Base-by-base conservation (phyloP, 2,329 filamentous ascomycete species). In the Epichloe sibirici region DNA sequence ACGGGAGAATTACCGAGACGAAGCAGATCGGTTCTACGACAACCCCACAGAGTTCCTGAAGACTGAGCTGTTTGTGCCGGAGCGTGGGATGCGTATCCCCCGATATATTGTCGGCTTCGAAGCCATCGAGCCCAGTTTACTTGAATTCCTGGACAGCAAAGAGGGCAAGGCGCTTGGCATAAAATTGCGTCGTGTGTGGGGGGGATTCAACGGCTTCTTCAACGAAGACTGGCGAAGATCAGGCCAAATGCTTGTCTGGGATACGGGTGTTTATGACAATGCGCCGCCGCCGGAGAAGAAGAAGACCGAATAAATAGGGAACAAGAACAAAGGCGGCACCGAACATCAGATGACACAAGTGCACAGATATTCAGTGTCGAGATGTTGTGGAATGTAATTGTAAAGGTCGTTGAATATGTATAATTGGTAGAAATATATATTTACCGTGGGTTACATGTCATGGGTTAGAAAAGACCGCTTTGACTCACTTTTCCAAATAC, bases 21-120 rank as follows among this genome's bases (percentile, higher is more conserved):
- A 98, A 72, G 90, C 90, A 7, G 90, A 95, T 65, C 77, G 84
- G 45, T 98, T 98, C 72, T 97, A 95, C 69, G 78, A 86, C 55
- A 80, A 84, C 23, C 65, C 69, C 11, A 5, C 65, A 57, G 35
- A 58, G 0, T 91, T 88, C 61, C 63, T 90, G 34, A 58, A 68
- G 53, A 58, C 65, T 45, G 69, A 79, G 71, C 62, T 88, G 25
- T 81, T 74, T 45, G 55, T 51, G 3, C 52, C 60, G 0, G 55
- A 53, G 25, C 57, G 56, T 5, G 48, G 48, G 21, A 49, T 58
- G 23, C 38, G 56, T 37, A 59, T 77, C 49, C 79, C 81, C 25
- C 69, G 78, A 13, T 84, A 77, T 59, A 74, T 85, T 15, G 72
- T 81, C 7, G 81, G 78, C 0, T 85, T 83, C 55, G 75, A 83